A percentile compares a stretch with the other conserved stretches of the same genome.
Conservation (phyloP, 2,329 filamentous ascomycete species). For the Juglanconis oblonga region DNA sequence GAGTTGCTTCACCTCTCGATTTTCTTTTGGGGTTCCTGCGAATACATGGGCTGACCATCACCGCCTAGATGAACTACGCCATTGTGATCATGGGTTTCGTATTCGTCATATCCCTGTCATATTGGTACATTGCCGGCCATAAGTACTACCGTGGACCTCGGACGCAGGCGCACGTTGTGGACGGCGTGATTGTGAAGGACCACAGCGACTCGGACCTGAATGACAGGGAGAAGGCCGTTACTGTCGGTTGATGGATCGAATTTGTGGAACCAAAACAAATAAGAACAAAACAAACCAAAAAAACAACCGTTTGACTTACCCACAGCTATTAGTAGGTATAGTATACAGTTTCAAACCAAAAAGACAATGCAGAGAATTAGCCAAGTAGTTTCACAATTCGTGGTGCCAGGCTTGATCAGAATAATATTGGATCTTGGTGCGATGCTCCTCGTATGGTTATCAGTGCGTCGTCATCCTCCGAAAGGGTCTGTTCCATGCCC, state of each 20-base stretch:
- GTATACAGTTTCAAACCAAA: too few relatives aligned
- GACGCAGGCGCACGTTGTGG: constrained; percentile 26
- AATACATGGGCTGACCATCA: neutral
- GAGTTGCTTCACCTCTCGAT: constrained; percentile 22
- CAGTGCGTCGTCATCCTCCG: too few relatives aligned
- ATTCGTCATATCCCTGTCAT: constrained; percentile 38
- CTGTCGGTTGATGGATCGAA: neutral
- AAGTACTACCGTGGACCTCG: constrained; percentile 47
- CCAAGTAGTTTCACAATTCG: too few relatives aligned
- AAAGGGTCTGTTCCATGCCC: too few relatives aligned
- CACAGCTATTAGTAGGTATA: too few relatives aligned
- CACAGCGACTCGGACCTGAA: constrained; percentile 15
- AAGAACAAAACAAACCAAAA: too few relatives aligned
- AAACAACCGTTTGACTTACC: neutral
- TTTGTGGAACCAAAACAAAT: too few relatives aligned
- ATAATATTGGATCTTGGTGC: too few relatives aligned
- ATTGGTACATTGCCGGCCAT: constrained; percentile 44
- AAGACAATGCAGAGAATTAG: too few relatives aligned
- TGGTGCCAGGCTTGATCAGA: too few relatives aligned
- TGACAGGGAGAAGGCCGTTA: constrained; percentile 21
- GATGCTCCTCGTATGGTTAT: too few relatives aligned
- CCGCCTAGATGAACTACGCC: constrained; percentile 52
- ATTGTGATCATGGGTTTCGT: constrained; percentile 46
- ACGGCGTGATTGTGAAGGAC: constrained; percentile 23
- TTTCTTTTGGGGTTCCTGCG: too few relatives aligned